These are phyloP conservation scores for Pythium aquatile DNA, from an alignment of 352 stramenopile species.

Conservation along the genomic window DNA sequence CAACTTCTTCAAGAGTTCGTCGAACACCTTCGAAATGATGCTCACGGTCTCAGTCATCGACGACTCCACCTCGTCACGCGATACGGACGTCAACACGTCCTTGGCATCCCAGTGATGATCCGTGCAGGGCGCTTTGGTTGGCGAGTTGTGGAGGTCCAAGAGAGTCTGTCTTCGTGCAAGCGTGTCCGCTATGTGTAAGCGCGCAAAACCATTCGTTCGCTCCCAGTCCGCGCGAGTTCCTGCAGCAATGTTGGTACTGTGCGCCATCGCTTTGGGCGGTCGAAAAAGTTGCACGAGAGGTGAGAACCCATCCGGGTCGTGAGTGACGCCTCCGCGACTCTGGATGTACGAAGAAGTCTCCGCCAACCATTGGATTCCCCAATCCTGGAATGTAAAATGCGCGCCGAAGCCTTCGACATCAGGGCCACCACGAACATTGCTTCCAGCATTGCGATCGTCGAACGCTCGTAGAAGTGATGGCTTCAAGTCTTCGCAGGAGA, in stretches of 20 bases:
- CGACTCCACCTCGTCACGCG: not conserved
- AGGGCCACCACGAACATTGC: not conserved
- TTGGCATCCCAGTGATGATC: not conserved
- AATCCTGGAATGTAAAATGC: slow-evolving; percentile 29
- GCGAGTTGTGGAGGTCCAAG: not conserved
- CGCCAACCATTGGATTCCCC: slow-evolving; percentile 17
- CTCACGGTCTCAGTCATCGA: slow-evolving; percentile 4
- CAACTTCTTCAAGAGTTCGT: slow-evolving; percentile 38
- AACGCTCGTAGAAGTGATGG: slow-evolving; percentile 12
- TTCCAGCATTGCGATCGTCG: not conserved
- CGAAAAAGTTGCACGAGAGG: slow-evolving; percentile 18
- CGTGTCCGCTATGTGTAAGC: slow-evolving; percentile 6
- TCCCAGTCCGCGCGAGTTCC: slow-evolving; percentile 10
- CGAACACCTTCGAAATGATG: slow-evolving; percentile 38
- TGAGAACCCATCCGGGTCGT: slow-evolving; percentile 22
- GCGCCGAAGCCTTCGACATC: slow-evolving; percentile 30
- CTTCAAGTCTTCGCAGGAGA: slow-evolving; percentile 12
- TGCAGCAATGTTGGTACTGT: not conserved
- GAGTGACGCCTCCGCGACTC: not conserved
- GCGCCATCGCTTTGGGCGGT: not conserved
- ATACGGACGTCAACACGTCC: slow-evolving; percentile 1
- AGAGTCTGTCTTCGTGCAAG: slow-evolving; percentile 1
- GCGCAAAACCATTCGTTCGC: slow-evolving; percentile 3
- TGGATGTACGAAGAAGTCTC: slow-evolving; percentile 1
- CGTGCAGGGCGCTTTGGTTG: not conserved